Percentiles rank a stretch among this genome's conserved stretches.
Conservation (phyloP, 2,329 filamentous ascomycete genomes). For the Fusarium sp. region DNA sequence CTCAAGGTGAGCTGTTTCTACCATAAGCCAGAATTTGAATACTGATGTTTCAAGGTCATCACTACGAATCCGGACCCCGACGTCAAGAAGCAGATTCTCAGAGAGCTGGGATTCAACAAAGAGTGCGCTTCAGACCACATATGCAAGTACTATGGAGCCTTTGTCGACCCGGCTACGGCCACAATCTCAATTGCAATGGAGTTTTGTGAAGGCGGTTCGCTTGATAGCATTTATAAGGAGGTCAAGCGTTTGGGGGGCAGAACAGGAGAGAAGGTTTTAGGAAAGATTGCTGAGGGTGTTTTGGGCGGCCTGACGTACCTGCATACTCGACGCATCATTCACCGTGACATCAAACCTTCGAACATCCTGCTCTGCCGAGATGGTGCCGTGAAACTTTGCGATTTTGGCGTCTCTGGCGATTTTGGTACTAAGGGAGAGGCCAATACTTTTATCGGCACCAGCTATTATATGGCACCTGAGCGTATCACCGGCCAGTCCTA, state of each 20-base stretch:
- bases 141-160: slow-evolving; percentile 96
- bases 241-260: slow-evolving; percentile 94
- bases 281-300: slow-evolving; percentile 95
- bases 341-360: slow-evolving; percentile 97
- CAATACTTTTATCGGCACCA: slow-evolving; percentile 98
- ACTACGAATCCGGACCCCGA: slow-evolving; percentile 98
- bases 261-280: slow-evolving; percentile 95
- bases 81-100: slow-evolving; percentile 97
- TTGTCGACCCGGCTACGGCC: slow-evolving; percentile 92
- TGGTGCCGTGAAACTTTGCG: slow-evolving; percentile 95
- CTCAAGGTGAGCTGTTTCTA: slow-evolving; percentile 75
- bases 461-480: slow-evolving; percentile 99
- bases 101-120: slow-evolving; percentile 97
- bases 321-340: slow-evolving; percentile 95
- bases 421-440: slow-evolving; percentile 98
- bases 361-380: slow-evolving; percentile 94
- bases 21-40: neutral
- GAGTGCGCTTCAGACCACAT: slow-evolving; percentile 96
- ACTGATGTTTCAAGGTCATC: slow-evolving; percentile 74
- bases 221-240: slow-evolving; percentile 97
- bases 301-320: slow-evolving; percentile 93
- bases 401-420: slow-evolving; percentile 97
- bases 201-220: slow-evolving; percentile 94
- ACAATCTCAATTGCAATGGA: slow-evolving; percentile 99
- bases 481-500: slow-evolving; percentile 97